Conservation (phyloP, 169 alveolate species). For the Cryptosporidium ryanae region DNA sequence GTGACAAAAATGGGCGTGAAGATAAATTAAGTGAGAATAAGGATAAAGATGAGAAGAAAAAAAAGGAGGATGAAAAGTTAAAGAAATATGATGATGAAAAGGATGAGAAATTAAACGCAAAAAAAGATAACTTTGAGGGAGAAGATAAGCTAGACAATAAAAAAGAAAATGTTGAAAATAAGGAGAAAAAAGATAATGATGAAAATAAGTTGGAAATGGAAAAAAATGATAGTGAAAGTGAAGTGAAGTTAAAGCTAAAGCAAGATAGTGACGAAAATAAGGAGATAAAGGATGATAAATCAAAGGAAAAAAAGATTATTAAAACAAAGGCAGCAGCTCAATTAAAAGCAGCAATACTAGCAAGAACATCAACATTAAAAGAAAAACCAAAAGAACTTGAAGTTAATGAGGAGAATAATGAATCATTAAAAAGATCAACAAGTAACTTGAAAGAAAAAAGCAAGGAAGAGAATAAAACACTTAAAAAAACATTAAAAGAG, state of each 20-base stretch:
- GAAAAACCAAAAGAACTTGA: background rate
- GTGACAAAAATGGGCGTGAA: background rate
- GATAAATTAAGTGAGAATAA: background rate
- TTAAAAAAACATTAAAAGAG: conserved; percentile 44
- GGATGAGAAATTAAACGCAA: background rate
- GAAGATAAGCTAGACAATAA: background rate
- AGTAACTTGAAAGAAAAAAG: background rate
- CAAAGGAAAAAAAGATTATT: conserved; percentile 22
- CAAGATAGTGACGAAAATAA: background rate
- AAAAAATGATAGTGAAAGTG: background rate
- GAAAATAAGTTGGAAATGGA: background rate
- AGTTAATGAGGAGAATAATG: background rate
- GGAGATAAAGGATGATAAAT: background rate
- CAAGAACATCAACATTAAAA: conserved; percentile 29
- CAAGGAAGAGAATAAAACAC: background rate
- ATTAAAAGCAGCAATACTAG: conserved; percentile 50
- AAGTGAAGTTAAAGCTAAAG: background rate
- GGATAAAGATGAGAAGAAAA: background rate
- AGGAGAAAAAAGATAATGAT: background rate
- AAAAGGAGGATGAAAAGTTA: background rate
- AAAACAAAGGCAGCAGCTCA: conserved; percentile 55
- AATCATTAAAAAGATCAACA: background rate
- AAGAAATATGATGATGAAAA: background rate
- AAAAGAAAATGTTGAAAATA: conserved; percentile 9
- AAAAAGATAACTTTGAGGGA: background rate